Conservation (phyloP, 129 eudicot genomes). For the Tanacetum coccineum region DNA sequence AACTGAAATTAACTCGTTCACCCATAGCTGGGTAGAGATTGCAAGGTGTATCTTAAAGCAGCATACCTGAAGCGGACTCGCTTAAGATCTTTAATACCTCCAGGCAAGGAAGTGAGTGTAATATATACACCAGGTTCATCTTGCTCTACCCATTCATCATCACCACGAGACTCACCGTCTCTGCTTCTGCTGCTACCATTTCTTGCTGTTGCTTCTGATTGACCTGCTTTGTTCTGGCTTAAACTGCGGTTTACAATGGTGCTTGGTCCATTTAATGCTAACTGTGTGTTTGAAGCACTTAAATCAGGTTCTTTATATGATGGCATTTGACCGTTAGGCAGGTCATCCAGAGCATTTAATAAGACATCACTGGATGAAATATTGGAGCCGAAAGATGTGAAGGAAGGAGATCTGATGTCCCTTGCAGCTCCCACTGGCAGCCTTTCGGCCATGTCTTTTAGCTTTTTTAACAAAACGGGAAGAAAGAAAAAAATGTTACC, state of each 20-base stretch:
- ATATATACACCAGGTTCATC: slow-evolving; percentile 95
- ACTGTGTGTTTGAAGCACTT: slow-evolving; percentile 41
- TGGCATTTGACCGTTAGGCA: slow-evolving; percentile 38
- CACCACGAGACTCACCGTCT: slow-evolving; percentile 55
- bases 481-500: slow-evolving; percentile 14
- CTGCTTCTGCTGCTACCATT: slow-evolving; percentile 53
- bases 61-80: slow-evolving; percentile 94
- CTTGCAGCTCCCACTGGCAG: slow-evolving; percentile 82
- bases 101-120: slow-evolving; percentile 81
- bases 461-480: slow-evolving; percentile 35
- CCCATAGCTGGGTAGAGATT: background rate
- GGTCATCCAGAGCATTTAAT: slow-evolving; percentile 45
- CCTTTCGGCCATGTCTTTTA: slow-evolving; percentile 96
- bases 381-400: slow-evolving; percentile 44
- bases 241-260: slow-evolving; percentile 41
- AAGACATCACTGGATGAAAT: slow-evolving; percentile 40
- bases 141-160: slow-evolving; percentile 92
- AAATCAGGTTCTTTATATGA: slow-evolving; percentile 46
- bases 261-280: slow-evolving; percentile 47
- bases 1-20: background rate
- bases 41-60: background rate
- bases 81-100: slow-evolving; percentile 80
- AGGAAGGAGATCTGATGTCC: slow-evolving; percentile 53
- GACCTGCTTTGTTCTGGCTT: slow-evolving; percentile 43
- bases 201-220: slow-evolving; percentile 52